phyloP scores from a whole-genome alignment of 345 rosid genomes.

The Corymbia maculata region DNA sequence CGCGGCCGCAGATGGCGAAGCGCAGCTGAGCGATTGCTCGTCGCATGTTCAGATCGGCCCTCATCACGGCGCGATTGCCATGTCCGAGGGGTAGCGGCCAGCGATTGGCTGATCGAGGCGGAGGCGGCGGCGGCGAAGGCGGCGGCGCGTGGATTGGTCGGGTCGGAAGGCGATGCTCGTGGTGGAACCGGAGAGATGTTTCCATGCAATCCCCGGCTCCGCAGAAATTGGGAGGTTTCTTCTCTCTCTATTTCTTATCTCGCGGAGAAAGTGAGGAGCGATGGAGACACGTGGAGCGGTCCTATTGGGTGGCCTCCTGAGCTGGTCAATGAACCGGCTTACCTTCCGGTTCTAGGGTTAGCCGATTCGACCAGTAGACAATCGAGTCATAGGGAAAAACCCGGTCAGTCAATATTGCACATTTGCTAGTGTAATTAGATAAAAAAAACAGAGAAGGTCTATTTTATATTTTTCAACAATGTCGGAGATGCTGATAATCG shows the following conservation, averaged over 20 bases:
- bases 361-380: neutral
- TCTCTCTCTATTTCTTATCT: neutral
- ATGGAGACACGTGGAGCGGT: neutral
- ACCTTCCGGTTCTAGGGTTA: neutral
- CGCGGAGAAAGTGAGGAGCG: neutral
- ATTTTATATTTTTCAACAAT: neutral
- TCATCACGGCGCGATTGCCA: neutral
- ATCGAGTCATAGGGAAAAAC: neutral
- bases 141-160: neutral
- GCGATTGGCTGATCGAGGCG: neutral
- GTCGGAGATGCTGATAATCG: neutral
- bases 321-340: neutral
- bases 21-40: neutral
- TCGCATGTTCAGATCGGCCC: neutral
- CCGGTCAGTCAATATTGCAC: neutral
- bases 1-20: neutral
- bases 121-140: neutral
- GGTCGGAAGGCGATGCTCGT: neutral
- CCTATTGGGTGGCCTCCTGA: neutral
- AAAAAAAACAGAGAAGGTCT: neutral
- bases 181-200: neutral
- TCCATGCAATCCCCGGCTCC: conserved; percentile 6
- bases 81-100: neutral
- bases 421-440: neutral
- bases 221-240: neutral